Evolutionary conservation across 305 asterid genomes (phyloP).

Genomic region (Monarda citriodora): DNA sequence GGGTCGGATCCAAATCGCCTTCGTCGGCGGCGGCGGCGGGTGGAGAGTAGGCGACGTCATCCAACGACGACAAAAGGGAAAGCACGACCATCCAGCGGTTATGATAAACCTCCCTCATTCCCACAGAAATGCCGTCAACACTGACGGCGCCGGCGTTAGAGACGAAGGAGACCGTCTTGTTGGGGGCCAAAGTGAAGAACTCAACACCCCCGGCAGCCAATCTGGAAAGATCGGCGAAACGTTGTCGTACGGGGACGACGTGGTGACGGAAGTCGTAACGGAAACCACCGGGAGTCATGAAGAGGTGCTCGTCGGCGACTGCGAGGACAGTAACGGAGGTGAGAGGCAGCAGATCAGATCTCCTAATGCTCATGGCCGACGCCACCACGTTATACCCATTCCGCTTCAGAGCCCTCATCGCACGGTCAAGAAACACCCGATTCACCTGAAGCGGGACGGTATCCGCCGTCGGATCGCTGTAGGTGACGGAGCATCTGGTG

Average conservation of each 20-base stretch:
- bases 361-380: conserved; percentile 44
- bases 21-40: conserved; percentile 2
- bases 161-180: conserved; percentile 35
- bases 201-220: conserved; percentile 19
- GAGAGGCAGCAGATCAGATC: conserved; percentile 48
- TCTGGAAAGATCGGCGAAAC: conserved; percentile 26
- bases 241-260: conserved; percentile 48
- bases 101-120: conserved; percentile 51
- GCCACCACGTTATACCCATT: conserved; percentile 64
- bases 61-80: conserved; percentile 43
- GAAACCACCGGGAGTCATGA: conserved; percentile 45
- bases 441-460: conserved; percentile 25
- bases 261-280: conserved; percentile 65
- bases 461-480: conserved; percentile 23
- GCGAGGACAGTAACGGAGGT: conserved; percentile 57
- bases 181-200: conserved; percentile 52
- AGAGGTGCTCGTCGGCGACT: conserved; percentile 54
- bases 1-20: conserved; percentile 3
- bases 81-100: conserved; percentile 70
- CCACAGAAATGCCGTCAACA: conserved; percentile 48
- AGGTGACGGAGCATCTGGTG: conserved; percentile 32
- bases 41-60: conserved; percentile 30
- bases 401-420: conserved; percentile 45
- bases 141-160: conserved; percentile 40
- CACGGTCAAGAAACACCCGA: conserved; percentile 53